These are phyloP conservation scores for Phialocephala sp. DNA, from an alignment of 2,329 filamentous ascomycete genomes.

Conservation along the genomic window DNA sequence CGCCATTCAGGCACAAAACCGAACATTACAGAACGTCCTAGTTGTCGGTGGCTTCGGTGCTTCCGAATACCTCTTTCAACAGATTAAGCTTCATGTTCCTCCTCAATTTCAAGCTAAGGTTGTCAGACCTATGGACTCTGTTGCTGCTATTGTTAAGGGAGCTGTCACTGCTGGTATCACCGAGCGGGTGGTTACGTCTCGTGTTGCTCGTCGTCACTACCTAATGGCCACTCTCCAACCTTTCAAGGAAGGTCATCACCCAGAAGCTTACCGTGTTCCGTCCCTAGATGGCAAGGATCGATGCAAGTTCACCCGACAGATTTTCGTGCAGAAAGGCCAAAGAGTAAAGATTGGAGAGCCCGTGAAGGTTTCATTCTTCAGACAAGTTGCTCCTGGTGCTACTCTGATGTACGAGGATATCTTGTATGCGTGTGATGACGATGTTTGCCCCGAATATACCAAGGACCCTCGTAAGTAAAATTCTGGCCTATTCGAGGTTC, in stretches of 20 bases:
- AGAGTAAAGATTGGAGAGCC: conserved; percentile 99
- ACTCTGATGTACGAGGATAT: conserved; percentile 99
- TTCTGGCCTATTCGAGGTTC: not conserved
- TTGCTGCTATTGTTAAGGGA: conserved; percentile 97
- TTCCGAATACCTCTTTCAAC: conserved; percentile 98
- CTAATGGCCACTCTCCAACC: conserved; percentile 98
- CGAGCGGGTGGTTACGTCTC: conserved; percentile 93
- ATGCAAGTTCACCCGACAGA: conserved; percentile 98
- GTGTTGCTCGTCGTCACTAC: conserved; percentile 96
- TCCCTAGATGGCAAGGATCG: conserved; percentile 96
- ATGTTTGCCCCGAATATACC: conserved; percentile 97
- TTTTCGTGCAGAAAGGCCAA: conserved; percentile 98
- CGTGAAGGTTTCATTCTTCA: conserved; percentile 98
- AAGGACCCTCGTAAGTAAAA: conserved; percentile 92
- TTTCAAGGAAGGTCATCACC: conserved; percentile 98
- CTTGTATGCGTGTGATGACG: conserved; percentile 95
- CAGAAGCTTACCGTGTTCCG: conserved; percentile 96
- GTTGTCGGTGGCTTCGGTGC: conserved; percentile 98
- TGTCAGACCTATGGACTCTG: conserved; percentile 97
- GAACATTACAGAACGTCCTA: conserved; percentile 90
- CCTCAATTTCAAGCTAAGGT: conserved; percentile 99
- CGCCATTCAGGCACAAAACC: conserved; percentile 96
- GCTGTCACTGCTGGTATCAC: conserved; percentile 98
- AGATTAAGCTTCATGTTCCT: conserved; percentile 97
- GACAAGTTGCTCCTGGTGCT: conserved; percentile 94